These are phyloP conservation scores for Lojkania enalia DNA, from an alignment of 2,329 filamentous ascomycete genomes.

Conservation along the genomic window DNA sequence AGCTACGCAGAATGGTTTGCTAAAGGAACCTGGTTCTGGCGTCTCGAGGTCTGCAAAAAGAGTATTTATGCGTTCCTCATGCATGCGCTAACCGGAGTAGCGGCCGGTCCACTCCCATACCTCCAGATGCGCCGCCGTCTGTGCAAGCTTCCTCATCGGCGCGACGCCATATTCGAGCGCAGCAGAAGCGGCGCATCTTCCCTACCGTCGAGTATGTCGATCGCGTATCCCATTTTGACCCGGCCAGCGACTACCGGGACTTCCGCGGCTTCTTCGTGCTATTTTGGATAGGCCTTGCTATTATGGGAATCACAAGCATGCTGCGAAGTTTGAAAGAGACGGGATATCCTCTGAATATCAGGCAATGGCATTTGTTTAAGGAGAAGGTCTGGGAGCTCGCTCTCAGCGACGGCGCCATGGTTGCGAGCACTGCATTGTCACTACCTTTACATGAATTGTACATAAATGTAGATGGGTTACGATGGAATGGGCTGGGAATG, in stretches of 20 bases:
- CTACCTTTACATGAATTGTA: constrained; percentile 74
- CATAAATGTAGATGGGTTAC: constrained; percentile 60
- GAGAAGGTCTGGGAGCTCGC: constrained; percentile 87
- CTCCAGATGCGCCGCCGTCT: constrained; percentile 90
- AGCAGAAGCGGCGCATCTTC: constrained; percentile 82
- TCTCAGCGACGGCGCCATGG: constrained; percentile 84
- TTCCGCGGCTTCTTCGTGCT: constrained; percentile 97
- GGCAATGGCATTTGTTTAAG: constrained; percentile 87
- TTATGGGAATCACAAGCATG: constrained; percentile 96
- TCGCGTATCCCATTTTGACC: constrained; percentile 94
- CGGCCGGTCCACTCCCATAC: constrained; percentile 79
- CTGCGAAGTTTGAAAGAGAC: constrained; percentile 93
- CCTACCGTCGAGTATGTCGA: constrained; percentile 90
- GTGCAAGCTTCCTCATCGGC: constrained; percentile 82
- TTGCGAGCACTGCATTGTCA: constrained; percentile 70
- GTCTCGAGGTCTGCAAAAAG: constrained; percentile 59
- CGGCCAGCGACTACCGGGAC: constrained; percentile 85
- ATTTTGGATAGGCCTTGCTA: constrained; percentile 95
- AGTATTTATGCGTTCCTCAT: constrained; percentile 74
- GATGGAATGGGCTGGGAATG: constrained; percentile 79
- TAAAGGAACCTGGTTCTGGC: constrained; percentile 32
- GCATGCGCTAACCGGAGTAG: constrained; percentile 56
- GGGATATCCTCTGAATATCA: constrained; percentile 78
- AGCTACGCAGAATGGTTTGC: constrained; percentile 1
- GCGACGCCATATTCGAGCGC: constrained; percentile 78